Percentiles rank a stretch among this genome's conserved stretches.
phyloP scores from a whole-genome alignment of 345 rosid species.

The Dovyalis caffra region DNA sequence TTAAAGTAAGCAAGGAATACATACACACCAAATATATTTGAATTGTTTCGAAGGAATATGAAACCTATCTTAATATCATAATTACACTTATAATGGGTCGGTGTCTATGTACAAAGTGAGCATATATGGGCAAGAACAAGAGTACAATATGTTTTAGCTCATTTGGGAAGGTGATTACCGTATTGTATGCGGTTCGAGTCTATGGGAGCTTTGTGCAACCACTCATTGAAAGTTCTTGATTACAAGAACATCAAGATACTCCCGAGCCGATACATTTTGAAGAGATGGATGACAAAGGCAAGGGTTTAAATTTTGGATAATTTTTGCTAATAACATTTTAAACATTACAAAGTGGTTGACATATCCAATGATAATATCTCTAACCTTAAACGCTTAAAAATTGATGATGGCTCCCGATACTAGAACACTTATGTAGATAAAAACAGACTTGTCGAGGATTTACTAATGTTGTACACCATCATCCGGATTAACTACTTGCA shows the following conservation, averaged over 20 bases:
- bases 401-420: not conserved
- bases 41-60: slow-evolving; percentile 31
- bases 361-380: not conserved
- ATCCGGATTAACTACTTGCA: not conserved
- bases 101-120: slow-evolving; percentile 28
- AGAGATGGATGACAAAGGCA: slow-evolving; percentile 39
- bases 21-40: slow-evolving; percentile 32
- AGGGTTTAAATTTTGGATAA: slow-evolving; percentile 13
- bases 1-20: slow-evolving; percentile 30
- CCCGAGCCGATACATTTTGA: slow-evolving; percentile 28
- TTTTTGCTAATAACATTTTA: too few relatives aligned
- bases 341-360: too few relatives aligned
- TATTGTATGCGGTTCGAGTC: slow-evolving; percentile 38
- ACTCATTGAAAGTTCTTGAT: slow-evolving; percentile 34
- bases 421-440: slow-evolving; percentile 6
- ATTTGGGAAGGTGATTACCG: slow-evolving; percentile 17
- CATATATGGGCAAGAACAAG: slow-evolving; percentile 20
- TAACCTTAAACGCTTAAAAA: not conserved
- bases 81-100: slow-evolving; percentile 19
- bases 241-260: slow-evolving; percentile 27
- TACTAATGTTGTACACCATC: not conserved
- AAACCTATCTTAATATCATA: slow-evolving; percentile 27
- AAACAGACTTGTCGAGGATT: not conserved
- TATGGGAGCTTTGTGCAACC: slow-evolving; percentile 35
- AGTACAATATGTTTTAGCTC: slow-evolving; percentile 17